Percentiles rank a stretch among this genome's conserved stretches.
Conservation (phyloP, 768 basidiomycete species). For the Psilocybe cubensis region DNA sequence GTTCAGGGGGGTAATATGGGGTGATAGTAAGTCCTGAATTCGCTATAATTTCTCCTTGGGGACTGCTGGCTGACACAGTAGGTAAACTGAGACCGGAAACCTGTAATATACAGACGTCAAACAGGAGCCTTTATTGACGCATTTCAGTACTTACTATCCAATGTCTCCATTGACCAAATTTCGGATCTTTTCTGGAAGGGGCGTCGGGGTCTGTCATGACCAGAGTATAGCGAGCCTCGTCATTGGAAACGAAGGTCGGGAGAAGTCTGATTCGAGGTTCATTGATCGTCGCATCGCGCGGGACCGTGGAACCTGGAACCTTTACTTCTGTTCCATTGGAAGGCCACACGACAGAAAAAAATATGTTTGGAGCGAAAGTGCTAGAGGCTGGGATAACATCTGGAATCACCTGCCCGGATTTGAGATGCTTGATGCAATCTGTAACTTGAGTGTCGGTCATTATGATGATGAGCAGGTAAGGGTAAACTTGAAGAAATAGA, state of each 20-base stretch:
- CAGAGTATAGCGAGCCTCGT: slow-evolving; percentile 45
- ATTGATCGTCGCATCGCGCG: slow-evolving; percentile 39
- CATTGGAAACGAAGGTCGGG: slow-evolving; percentile 37
- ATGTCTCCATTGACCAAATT: slow-evolving; percentile 56
- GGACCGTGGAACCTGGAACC: slow-evolving; percentile 31
- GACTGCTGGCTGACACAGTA: not conserved
- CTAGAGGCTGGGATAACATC: slow-evolving; percentile 44
- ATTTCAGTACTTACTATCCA: slow-evolving; percentile 47
- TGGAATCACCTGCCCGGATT: slow-evolving; percentile 44
- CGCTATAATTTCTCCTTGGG: slow-evolving; percentile 34
- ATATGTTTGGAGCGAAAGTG: slow-evolving; percentile 39
- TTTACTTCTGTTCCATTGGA: slow-evolving; percentile 36
- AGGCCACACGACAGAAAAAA: slow-evolving; percentile 49
- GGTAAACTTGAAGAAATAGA: not conserved
- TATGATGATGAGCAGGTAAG: not conserved
- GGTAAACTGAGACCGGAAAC: slow-evolving; percentile 40
- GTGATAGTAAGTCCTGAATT: slow-evolving; percentile 52
- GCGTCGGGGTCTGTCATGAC: slow-evolving; percentile 66
- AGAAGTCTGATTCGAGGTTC: slow-evolving; percentile 54
- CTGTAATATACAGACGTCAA: slow-evolving; percentile 25
- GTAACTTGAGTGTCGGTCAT: slow-evolving; percentile 35
- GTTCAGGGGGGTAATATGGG: slow-evolving; percentile 60
- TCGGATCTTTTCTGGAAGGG: slow-evolving; percentile 51
- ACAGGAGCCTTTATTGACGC: not conserved
- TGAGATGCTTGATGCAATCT: slow-evolving; percentile 38